These are phyloP conservation scores for Dothideomycetes sp. DNA, from an alignment of 2,329 filamentous ascomycete genomes.

Conservation along the genomic window DNA sequence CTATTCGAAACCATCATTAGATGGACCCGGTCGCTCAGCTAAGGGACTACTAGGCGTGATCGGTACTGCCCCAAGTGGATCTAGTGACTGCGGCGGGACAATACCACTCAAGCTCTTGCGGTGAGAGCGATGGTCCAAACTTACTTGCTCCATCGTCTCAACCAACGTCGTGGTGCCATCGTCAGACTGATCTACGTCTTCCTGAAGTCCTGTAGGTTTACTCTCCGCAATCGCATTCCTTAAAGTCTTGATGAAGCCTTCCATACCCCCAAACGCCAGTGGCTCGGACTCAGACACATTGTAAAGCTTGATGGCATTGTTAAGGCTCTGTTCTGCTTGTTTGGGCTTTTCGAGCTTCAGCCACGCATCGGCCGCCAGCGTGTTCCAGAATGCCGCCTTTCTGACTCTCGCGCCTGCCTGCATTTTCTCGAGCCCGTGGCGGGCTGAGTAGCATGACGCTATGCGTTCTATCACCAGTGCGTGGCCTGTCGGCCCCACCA, in stretches of 20 bases:
- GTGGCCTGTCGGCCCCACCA: constrained; percentile 65
- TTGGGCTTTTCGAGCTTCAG: constrained; percentile 62
- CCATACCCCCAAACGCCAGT: constrained; percentile 42
- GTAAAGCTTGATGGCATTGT: constrained; percentile 52
- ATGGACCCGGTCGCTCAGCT: constrained; percentile 2
- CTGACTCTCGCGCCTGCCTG: constrained; percentile 61
- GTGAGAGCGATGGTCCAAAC: constrained; percentile 21
- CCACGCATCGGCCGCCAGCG: constrained; percentile 78
- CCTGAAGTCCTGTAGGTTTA: constrained; percentile 22
- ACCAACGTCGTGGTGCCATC: constrained; percentile 14
- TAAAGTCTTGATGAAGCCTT: constrained; percentile 54
- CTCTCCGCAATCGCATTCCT: constrained; percentile 48
- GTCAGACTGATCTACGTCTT: constrained; percentile 31
- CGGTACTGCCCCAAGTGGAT: constrained; percentile 21
- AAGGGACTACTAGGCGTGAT: constrained; percentile 5
- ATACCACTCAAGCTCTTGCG: constrained; percentile 31
- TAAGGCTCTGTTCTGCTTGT: constrained; percentile 67
- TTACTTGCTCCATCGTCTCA: constrained; percentile 21
- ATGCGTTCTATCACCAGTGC: constrained; percentile 79
- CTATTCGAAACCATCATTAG: constrained; percentile 7
- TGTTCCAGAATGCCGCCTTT: constrained; percentile 83
- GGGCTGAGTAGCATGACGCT: constrained; percentile 70
- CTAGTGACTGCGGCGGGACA: constrained; percentile 13
- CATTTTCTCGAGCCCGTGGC: constrained; percentile 54
- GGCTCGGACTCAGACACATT: constrained; percentile 23